Percentiles rank a stretch among this genome's conserved stretches.
Conservation (phyloP, 202 grass and related monocot species). For the Setaria viridis region DNA sequence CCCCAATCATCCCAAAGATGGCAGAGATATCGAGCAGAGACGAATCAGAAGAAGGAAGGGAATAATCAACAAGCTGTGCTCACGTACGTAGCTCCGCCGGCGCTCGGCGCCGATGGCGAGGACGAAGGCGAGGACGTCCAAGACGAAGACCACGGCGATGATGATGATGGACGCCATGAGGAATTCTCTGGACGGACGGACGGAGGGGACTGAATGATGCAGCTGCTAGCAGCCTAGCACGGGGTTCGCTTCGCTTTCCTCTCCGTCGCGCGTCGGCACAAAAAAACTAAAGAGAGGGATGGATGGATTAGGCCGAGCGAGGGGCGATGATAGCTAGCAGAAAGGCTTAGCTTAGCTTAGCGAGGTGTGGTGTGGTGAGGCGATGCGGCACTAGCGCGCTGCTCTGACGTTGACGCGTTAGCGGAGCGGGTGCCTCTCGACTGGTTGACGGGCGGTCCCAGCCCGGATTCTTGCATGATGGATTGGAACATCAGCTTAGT, state of each 20-base stretch:
- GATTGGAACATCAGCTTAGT: background rate
- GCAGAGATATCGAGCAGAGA: too few species aligned
- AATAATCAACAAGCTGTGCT: background rate
- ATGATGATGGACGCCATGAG: slow-evolving; percentile 59
- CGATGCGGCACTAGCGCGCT: background rate
- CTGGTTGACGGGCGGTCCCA: background rate
- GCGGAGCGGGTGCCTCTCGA: background rate
- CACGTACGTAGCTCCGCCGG: slow-evolving; percentile 74
- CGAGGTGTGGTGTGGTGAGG: background rate
- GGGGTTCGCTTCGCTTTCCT: background rate
- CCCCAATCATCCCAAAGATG: too few species aligned
- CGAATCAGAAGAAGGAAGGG: too few species aligned
- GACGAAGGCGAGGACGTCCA: slow-evolving; percentile 78
- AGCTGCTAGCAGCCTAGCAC: too few species aligned
- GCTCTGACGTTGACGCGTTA: slow-evolving; percentile 9
- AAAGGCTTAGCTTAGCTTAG: background rate
- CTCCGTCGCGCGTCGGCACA: background rate
- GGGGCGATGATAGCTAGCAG: background rate
- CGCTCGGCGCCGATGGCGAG: slow-evolving; percentile 82
- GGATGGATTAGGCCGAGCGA: background rate
- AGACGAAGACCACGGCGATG: slow-evolving; percentile 45
- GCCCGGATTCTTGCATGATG: background rate
- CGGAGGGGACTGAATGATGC: too few species aligned
- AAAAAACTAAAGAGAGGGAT: background rate
- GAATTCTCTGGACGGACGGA: too few species aligned